Evolutionary conservation across 2,329 filamentous ascomycete genomes (phyloP).

Genomic region (Pseudocercospora macadamiae): DNA sequence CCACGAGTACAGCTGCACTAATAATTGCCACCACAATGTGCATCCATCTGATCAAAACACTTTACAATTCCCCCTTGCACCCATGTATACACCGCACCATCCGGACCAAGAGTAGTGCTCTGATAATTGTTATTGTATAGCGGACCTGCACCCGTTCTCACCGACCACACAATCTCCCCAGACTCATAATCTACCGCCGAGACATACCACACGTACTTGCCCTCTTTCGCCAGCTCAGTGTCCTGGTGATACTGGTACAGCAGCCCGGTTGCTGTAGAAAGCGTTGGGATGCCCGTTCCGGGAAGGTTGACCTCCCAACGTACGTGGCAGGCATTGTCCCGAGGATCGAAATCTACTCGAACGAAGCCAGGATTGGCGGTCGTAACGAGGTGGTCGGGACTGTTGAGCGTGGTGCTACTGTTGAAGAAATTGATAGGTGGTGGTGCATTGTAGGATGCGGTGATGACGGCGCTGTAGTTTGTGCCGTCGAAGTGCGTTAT

Average conservation of each 20-base stretch:
- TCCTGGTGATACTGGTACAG: slow-evolving; percentile 1
- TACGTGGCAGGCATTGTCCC: not conserved
- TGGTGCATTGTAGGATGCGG: not conserved
- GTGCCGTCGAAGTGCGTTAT: slow-evolving; percentile 8
- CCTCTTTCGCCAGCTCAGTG: not conserved
- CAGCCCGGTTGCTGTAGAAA: slow-evolving; percentile 4
- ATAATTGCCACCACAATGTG: not conserved
- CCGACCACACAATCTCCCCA: not conserved
- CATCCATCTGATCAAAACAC: not conserved
- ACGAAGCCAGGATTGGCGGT: not conserved
- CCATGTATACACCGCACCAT: not conserved
- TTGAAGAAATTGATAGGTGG: not conserved
- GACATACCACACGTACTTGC: slow-evolving; percentile 5
- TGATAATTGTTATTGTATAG: slow-evolving; percentile 2
- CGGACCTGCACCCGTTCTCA: not conserved
- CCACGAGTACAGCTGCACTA: not conserved
- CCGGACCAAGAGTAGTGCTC: not conserved
- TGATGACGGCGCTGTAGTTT: not conserved
- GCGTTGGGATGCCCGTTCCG: not conserved
- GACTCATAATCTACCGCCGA: not conserved
- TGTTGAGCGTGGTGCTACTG: not conserved
- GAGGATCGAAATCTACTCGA: not conserved
- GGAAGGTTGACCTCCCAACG: not conserved
- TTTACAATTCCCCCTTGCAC: slow-evolving; percentile 2
- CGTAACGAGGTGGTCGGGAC: not conserved